phyloP scores from a whole-genome alignment of 768 basidiomycete genomes.

The Macrolepiota fuliginosa region DNA sequence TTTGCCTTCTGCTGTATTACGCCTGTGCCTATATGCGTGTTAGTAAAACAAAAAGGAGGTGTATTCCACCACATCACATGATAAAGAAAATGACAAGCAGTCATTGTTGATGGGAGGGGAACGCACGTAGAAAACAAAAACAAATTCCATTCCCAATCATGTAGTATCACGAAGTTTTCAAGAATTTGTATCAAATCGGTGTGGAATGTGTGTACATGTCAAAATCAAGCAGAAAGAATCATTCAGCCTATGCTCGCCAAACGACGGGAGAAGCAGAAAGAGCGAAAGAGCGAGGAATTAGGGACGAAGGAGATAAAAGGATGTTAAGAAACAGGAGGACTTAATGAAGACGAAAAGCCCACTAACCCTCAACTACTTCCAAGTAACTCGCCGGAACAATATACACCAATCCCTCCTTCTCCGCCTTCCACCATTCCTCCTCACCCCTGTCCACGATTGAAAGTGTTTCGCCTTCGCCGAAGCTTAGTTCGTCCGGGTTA shows the following conservation, averaged over 20 bases:
- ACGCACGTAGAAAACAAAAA: neutral
- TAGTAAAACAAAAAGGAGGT: neutral
- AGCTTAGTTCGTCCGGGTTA: constrained; percentile 81
- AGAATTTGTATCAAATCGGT: constrained; percentile 31
- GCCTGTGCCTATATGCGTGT: neutral
- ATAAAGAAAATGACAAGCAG: neutral
- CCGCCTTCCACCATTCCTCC: constrained; percentile 95
- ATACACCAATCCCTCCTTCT: constrained; percentile 80
- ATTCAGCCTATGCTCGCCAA: constrained; percentile 73
- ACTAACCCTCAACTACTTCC: constrained; percentile 91
- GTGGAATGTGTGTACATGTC: constrained; percentile 35
- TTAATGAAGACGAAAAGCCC: constrained; percentile 39
- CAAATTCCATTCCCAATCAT: neutral
- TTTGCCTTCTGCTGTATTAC: neutral
- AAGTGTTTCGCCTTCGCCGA: constrained; percentile 77
- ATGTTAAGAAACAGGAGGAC: constrained; percentile 47
- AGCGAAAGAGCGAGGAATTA: constrained; percentile 6
- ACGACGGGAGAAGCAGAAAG: constrained; percentile 3
- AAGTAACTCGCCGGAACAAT: constrained; percentile 92
- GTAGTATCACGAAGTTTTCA: constrained; percentile 12
- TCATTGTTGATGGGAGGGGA: neutral
- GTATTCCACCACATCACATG: neutral
- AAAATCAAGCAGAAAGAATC: constrained; percentile 52
- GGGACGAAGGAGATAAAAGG: neutral
- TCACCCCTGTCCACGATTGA: constrained; percentile 82